These are phyloP conservation scores for Tetrapyrgos nigripes DNA, from an alignment of 1,284 basidiomycete species.

Conservation along the genomic window DNA sequence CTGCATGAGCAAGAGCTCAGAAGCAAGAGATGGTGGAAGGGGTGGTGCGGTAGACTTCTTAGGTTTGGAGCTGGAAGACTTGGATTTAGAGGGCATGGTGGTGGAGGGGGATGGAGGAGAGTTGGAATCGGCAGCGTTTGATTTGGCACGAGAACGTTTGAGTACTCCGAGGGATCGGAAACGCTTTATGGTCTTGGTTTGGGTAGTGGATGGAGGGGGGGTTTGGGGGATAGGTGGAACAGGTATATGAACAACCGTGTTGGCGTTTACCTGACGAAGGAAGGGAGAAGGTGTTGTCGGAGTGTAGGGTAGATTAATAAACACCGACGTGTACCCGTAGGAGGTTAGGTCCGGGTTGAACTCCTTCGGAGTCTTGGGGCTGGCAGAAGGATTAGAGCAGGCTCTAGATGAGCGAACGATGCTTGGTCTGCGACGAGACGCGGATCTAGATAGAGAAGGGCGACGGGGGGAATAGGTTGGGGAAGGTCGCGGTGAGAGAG, in stretches of 20 bases:
- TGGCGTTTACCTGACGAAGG: constrained; percentile 17
- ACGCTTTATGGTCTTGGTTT: constrained; percentile 11
- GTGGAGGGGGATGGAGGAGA: background rate
- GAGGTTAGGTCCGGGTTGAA: constrained; percentile 59
- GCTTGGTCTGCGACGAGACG: constrained; percentile 8
- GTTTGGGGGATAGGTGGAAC: background rate
- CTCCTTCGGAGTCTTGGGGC: constrained; percentile 36
- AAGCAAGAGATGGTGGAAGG: constrained; percentile 57
- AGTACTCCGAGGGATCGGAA: constrained; percentile 14
- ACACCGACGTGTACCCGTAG: constrained; percentile 70
- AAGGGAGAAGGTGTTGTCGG: constrained; percentile 45
- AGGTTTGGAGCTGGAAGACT: constrained; percentile 12
- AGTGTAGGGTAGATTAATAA: constrained; percentile 64
- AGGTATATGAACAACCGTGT: background rate
- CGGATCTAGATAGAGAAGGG: constrained; percentile 6
- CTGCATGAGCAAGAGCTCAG: constrained; percentile 71
- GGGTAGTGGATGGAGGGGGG: background rate
- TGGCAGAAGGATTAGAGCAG: constrained; percentile 7
- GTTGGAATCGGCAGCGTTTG: constrained; percentile 1
- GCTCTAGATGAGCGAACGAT: constrained; percentile 29
- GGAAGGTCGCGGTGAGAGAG: constrained; percentile 42
- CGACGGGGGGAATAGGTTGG: constrained; percentile 22
- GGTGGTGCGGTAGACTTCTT: constrained; percentile 39
- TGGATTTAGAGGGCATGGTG: constrained; percentile 27
- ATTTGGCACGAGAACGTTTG: constrained; percentile 4